Conservation (phyloP, 306 rosid genomes). For the Trichosanthes truncata region DNA sequence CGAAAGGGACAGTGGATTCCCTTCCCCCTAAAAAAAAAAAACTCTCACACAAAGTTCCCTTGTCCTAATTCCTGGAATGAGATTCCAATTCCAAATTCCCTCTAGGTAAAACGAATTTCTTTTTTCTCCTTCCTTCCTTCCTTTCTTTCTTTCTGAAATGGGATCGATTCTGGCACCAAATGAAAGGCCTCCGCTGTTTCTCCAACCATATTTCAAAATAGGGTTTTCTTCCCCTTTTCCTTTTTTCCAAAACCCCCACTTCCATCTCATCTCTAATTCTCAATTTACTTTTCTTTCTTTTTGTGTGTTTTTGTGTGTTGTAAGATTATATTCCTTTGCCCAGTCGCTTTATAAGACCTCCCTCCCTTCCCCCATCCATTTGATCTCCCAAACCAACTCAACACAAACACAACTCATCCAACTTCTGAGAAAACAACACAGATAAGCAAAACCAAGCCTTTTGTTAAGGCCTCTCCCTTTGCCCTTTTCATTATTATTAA, state of each 20-base stretch:
- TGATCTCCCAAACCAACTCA: neutral
- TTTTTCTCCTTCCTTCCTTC: neutral
- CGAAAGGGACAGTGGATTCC: neutral
- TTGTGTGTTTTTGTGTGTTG: neutral
- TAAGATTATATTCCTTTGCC: neutral
- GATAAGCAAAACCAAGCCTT: too few relatives aligned
- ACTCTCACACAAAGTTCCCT: neutral
- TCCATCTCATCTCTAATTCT: too few relatives aligned
- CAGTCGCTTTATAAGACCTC: neutral
- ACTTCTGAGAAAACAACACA: too few relatives aligned
- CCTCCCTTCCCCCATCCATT: neutral
- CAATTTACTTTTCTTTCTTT: neutral
- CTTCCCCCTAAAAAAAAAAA: neutral
- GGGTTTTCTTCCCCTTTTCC: too few relatives aligned
- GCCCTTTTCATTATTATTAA: neutral
- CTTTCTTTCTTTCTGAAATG: constrained; percentile 9
- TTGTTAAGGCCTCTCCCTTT: too few relatives aligned
- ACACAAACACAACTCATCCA: neutral
- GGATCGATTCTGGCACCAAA: constrained; percentile 55
- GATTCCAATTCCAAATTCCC: constrained; percentile 34
- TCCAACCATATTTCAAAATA: neutral
- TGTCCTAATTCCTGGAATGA: constrained; percentile 45
- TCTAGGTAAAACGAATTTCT: neutral
- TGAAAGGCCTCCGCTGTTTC: constrained; percentile 26
- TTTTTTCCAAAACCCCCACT: too few relatives aligned